A percentile compares a stretch with the other conserved stretches of the same genome.
Conservation (phyloP, 225 moss, liverwort and hornwort species). For the Rhytidiadelphus loreus region DNA sequence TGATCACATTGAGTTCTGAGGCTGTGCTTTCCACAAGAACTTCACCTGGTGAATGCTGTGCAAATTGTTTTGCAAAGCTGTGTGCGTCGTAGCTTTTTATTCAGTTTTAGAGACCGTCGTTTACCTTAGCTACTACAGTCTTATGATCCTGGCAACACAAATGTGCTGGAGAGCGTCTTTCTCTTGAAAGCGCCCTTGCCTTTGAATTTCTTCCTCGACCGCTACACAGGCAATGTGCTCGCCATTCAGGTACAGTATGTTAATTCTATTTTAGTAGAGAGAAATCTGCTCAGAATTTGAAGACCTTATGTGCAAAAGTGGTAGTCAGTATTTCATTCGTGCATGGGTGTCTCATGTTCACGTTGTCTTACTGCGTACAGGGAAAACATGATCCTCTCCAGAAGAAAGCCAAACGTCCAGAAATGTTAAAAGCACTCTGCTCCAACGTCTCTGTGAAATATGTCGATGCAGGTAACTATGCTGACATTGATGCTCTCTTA, state of each 20-base stretch:
- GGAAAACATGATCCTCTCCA: slow-evolving; percentile 82
- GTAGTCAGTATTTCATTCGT: not conserved
- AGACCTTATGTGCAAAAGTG: not conserved
- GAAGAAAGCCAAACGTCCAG: slow-evolving; percentile 62
- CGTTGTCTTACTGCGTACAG: slow-evolving; percentile 13
- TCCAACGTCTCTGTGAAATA: slow-evolving; percentile 75
- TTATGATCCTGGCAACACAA: slow-evolving; percentile 78
- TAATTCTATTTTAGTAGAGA: not conserved
- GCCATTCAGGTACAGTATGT: slow-evolving; percentile 53
- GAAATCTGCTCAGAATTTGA: not conserved
- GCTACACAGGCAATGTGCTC: slow-evolving; percentile 60
- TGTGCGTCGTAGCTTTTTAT: not conserved
- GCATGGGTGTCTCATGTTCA: not conserved
- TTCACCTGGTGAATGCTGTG: not conserved
- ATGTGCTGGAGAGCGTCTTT: slow-evolving; percentile 79
- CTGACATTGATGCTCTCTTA: not conserved
- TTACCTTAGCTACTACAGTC: slow-evolving; percentile 64
- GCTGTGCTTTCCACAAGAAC: not conserved
- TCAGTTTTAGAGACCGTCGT: not conserved
- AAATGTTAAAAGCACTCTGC: slow-evolving; percentile 79
- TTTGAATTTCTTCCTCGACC: slow-evolving; percentile 81
- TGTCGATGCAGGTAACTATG: slow-evolving; percentile 64
- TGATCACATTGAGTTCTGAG: not conserved
- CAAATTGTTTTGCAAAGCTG: not conserved
- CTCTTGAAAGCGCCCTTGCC: slow-evolving; percentile 77